Base-by-base conservation (phyloP, 768 basidiomycete genomes). In the Kwoniella dejecticola region DNA sequence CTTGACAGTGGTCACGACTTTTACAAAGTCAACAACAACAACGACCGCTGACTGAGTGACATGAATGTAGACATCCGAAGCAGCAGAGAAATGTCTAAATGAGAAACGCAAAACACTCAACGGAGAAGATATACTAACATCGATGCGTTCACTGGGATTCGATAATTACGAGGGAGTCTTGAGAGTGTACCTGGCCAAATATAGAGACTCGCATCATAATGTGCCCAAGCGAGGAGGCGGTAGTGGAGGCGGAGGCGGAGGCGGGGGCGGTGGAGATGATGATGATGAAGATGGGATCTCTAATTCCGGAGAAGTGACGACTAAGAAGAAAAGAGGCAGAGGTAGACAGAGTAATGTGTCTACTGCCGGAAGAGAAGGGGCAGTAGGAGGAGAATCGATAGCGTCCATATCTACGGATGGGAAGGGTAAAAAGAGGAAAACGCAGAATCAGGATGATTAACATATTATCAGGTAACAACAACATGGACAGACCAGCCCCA, bases 41-140 rank as follows among this genome's bases (percentile, higher is more conserved):
- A 36, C 7, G 33, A 7, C 15, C 7, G 15, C 7, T 36, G 30
- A 8, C 12, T 26, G 36, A 19, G 26, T 44, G 38, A 29, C 23
- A 23, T 38, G 38, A 27, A 27, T 26, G 21, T 49, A 75, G 75
- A 96, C 94, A 27, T 90, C 88, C 44, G 95, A 98, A 79, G 95
- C 95, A 4, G 91, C 91, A 15, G 95, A 97, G 79, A 91, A 91
- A 73, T 94, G 92, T 68, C 85, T 89, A 75, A 82, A 89, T 69
- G 94, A 97, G 82, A 98, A 98, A 80, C 85, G 95, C 64, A 98
- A 98, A 83, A 98, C 95, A 60, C 93, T 97, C 44, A 93, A 91
- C 12, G 95, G 95, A 24, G 94, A 98, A 82, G 95, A 98, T 78
- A 94, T 98, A 46, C 80, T 98, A 58, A 89, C 91, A 68, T 93